phyloP scores from a whole-genome alignment of 495 filamentous ascomycete species.

The Lichina pygmaea region DNA sequence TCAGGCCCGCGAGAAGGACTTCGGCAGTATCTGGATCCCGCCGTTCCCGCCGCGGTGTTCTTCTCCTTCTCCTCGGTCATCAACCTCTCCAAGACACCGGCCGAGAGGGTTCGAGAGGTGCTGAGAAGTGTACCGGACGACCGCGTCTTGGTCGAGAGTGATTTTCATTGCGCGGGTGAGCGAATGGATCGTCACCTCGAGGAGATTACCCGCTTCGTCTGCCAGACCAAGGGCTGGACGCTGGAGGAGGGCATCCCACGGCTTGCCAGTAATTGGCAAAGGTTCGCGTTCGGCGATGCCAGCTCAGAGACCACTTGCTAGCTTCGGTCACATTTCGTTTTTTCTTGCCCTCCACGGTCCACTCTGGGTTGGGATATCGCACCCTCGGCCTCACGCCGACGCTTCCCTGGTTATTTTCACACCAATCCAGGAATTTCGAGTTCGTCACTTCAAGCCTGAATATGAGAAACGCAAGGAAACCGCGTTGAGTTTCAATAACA shows the following conservation, averaged over 20 bases:
- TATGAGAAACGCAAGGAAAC: too few species aligned
- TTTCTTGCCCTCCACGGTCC: too few species aligned
- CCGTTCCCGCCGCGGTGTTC: slow-evolving; percentile 52
- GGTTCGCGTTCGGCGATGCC: slow-evolving; percentile 40
- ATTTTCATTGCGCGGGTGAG: slow-evolving; percentile 62
- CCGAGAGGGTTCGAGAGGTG: slow-evolving; percentile 28
- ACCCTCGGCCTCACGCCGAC: too few species aligned
- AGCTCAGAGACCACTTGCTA: too few species aligned
- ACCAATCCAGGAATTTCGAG: too few species aligned
- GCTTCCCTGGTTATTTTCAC: too few species aligned
- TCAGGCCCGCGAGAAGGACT: slow-evolving; percentile 53
- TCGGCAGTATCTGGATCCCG: slow-evolving; percentile 48
- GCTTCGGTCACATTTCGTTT: too few species aligned
- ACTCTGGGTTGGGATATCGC: too few species aligned
- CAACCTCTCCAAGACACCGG: slow-evolving; percentile 37
- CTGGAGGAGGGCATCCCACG: slow-evolving; percentile 41
- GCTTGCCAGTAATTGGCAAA: slow-evolving; percentile 52
- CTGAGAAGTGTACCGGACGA: slow-evolving; percentile 52
- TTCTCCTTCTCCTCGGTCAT: slow-evolving; percentile 73
- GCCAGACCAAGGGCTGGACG: slow-evolving; percentile 50
- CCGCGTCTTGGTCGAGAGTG: slow-evolving; percentile 64
- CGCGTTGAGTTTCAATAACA: too few species aligned
- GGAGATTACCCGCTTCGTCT: slow-evolving; percentile 43
- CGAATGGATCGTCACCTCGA: slow-evolving; percentile 60
- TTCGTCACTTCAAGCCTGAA: too few species aligned